Evolutionary conservation across 768 basidiomycete species (phyloP).

Genomic region (Serendipita sp.): DNA sequence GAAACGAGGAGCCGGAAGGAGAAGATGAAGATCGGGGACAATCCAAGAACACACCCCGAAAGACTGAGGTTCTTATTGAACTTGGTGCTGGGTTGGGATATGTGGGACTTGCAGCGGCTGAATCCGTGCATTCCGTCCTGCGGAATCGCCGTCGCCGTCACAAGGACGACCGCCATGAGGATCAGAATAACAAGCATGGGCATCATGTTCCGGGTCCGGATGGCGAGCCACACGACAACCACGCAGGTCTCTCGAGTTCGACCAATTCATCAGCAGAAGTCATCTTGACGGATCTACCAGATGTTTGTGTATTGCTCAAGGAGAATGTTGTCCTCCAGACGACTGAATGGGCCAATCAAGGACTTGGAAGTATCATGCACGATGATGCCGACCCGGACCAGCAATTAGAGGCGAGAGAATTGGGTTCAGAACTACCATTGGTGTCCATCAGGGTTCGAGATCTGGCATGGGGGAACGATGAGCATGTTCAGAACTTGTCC

Average conservation of each 20-base stretch:
- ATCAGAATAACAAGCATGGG: slow-evolving; percentile 11
- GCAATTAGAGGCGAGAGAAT: background rate
- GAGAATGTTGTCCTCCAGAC: slow-evolving; percentile 20
- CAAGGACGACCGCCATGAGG: background rate
- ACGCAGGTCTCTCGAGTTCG: too few relatives aligned
- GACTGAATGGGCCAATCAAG: background rate
- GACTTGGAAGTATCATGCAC: background rate
- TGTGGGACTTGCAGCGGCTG: slow-evolving; percentile 25
- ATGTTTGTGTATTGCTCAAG: slow-evolving; percentile 42
- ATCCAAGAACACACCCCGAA: background rate
- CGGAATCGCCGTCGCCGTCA: background rate
- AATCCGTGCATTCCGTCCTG: background rate
- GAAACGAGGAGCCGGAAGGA: background rate
- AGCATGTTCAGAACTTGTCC: slow-evolving; percentile 28
- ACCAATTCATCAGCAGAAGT: slow-evolving; percentile 16
- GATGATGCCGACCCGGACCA: background rate
- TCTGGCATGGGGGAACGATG: slow-evolving; percentile 51
- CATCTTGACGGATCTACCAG: slow-evolving; percentile 60
- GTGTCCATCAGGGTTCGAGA: slow-evolving; percentile 33
- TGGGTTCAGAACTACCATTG: background rate
- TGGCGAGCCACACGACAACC: slow-evolving; percentile 2
- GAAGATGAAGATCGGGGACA: background rate
- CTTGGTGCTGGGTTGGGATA: slow-evolving; percentile 68
- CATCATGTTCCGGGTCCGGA: slow-evolving; percentile 20
- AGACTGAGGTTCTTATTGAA: slow-evolving; percentile 37